Conservation (phyloP, 352 stramenopile species). For the Phytophthora multivora region DNA sequence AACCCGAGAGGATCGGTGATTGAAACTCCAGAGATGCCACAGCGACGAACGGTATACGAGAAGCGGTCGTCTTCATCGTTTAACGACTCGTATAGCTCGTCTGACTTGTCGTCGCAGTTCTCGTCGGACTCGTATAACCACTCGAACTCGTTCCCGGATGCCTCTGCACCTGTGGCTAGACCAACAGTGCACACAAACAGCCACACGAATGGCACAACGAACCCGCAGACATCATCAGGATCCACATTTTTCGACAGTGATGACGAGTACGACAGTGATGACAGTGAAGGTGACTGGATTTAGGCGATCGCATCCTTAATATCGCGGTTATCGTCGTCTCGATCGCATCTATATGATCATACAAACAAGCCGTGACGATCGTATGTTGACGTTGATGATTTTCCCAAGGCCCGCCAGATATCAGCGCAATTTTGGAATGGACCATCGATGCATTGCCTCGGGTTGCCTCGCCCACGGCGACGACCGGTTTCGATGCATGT, state of each 20-base stretch:
- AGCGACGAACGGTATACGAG: conserved; percentile 34
- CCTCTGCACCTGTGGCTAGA: conserved; percentile 19
- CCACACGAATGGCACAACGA: conserved; percentile 19
- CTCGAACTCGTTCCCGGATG: conserved; percentile 44
- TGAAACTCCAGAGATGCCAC: conserved; percentile 19
- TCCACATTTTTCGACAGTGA: conserved; percentile 62
- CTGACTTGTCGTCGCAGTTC: conserved; percentile 32
- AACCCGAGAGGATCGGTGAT: conserved; percentile 35
- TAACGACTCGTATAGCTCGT: conserved; percentile 39
- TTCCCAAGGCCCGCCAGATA: conserved; percentile 2
- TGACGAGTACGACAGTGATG: conserved; percentile 58
- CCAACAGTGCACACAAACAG: conserved; percentile 19
- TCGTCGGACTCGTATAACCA: conserved; percentile 26
- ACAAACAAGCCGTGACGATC: conserved; percentile 17
- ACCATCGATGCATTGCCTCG: neutral
- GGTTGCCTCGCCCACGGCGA: neutral
- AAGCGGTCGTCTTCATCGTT: conserved; percentile 37
- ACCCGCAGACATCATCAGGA: conserved; percentile 26
- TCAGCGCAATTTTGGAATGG: conserved; percentile 20
- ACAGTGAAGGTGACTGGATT: conserved; percentile 83
- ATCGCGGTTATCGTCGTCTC: conserved; percentile 1
- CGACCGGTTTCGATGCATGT: neutral
- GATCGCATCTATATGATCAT: conserved; percentile 5
- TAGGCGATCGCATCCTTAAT: conserved; percentile 26
- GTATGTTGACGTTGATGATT: conserved; percentile 1